Evolutionary conservation across 2,329 filamentous ascomycete genomes (phyloP), one percentile per base, ranked within the genome.

Genomic region (Arthrobotrys sinensis): DNA sequence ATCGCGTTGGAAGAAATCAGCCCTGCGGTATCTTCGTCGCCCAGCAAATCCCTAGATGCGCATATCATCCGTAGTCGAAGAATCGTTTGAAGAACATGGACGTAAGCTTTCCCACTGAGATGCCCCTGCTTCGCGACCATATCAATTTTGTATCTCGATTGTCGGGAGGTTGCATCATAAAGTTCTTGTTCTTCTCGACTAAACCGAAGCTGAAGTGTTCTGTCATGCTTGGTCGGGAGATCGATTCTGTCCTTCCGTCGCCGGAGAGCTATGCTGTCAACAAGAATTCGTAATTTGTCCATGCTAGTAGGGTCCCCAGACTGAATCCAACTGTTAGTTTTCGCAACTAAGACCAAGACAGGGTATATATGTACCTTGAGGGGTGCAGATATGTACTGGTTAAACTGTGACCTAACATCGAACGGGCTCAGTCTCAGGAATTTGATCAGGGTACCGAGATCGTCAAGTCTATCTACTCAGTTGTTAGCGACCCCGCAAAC

Each of bases 261-360:
- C 28, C 96, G 91, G 8, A 99, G 87, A 0, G 96, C 98, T 80
- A 99, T 92, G n/a, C 93, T 96, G 83, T 97, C 93, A 7, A 99
- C 94, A 0, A 99, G 88, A 10, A 97, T 88, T 34, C 95, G 92
- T 36, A 99, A 87, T 83, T 94, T 96, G 3, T 92, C 90, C 1
- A 98, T 88, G 60, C 96, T 94, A 48, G 92, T 91, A 0, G 93
- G 90, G 82, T 97, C 93, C 48, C 92, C 80, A 32, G 79, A 79
- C 80, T 81, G 73, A 8, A 69, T 36, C 8, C 12, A 21, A n/a
- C 38, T 21, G 5, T 64, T 71, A 79, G 75, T 64, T 98, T 0
- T 95, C 95, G 81, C 90, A 90, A 98, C 86, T 12, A 92, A 98
- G 86, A 82, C 98, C 98, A 36, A 91, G 92, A 75, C 97, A 90